Percentiles rank a stretch among this genome's conserved stretches.
Evolutionary conservation across 2,329 filamentous ascomycete species (phyloP).

Genomic region (Penicillium psychrosexuale): DNA sequence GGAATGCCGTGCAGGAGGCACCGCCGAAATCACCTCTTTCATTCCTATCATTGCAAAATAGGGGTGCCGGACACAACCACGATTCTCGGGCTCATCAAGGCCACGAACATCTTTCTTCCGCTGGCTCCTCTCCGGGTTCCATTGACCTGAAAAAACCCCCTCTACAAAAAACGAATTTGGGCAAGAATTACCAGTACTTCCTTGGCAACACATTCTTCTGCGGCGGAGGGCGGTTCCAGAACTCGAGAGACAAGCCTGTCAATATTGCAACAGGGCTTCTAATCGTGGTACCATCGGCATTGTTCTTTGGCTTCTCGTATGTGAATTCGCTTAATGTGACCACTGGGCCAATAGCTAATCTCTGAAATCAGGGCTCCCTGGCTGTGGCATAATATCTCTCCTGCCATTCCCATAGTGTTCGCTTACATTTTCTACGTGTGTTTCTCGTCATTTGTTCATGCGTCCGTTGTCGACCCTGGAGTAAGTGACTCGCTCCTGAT

Average conservation of each 20-base stretch:
- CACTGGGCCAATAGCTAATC: constrained; percentile 23
- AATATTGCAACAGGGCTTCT: constrained; percentile 82
- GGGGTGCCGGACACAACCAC: constrained; percentile 50
- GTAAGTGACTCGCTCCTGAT: constrained; percentile 55
- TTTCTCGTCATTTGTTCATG: constrained; percentile 90
- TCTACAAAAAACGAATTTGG: constrained; percentile 44
- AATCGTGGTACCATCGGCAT: constrained; percentile 70
- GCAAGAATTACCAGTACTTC: constrained; percentile 88
- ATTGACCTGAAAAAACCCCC: constrained; percentile 46
- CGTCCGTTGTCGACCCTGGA: constrained; percentile 86
- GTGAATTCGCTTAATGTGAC: constrained; percentile 13
- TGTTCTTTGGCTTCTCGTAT: constrained; percentile 78
- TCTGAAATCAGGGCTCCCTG: constrained; percentile 58
- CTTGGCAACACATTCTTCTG: constrained; percentile 91
- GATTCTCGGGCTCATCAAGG: constrained; percentile 71
- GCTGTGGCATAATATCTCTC: constrained; percentile 81
- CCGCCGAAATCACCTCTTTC: constrained; percentile 71
- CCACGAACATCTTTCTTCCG: constrained; percentile 80
- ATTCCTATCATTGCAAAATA: constrained; percentile 63
- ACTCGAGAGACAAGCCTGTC: constrained; percentile 80
- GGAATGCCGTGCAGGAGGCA: constrained; percentile 53
- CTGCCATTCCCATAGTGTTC: constrained; percentile 83
- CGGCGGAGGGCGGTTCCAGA: constrained; percentile 79
- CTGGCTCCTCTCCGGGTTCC: constrained; percentile 69
- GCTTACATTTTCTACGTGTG: constrained; percentile 89